A percentile compares a stretch with the other conserved stretches of the same genome.
Conservation (phyloP, 768 basidiomycete species). For the Tulasnella sp. region DNA sequence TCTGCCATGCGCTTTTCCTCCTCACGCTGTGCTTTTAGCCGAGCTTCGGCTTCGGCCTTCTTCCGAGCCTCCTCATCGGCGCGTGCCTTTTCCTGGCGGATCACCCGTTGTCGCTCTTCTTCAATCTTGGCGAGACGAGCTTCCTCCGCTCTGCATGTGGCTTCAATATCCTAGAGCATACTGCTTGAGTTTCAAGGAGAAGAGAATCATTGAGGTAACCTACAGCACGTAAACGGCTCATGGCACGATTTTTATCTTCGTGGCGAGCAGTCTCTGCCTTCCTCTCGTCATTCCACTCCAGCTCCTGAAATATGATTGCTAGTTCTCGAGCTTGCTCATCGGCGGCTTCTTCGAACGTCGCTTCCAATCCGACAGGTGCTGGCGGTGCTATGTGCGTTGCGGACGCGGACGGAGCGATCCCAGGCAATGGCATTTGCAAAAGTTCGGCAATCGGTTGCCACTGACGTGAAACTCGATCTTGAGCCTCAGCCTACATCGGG, state of each 20-base stretch:
- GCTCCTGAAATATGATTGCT: not conserved
- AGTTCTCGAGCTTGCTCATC: conserved; percentile 3
- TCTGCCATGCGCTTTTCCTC: conserved; percentile 44
- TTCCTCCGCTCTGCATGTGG: conserved; percentile 9
- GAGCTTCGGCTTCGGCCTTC: not conserved
- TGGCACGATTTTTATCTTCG: not conserved
- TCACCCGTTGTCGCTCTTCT: not conserved
- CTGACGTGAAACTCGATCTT: not conserved
- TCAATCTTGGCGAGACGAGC: conserved; percentile 1
- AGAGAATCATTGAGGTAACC: not conserved
- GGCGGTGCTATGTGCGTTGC: not conserved
- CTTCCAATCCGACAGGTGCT: not conserved
- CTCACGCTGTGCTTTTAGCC: conserved; percentile 24
- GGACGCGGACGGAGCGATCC: not conserved
- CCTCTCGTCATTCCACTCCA: not conserved
- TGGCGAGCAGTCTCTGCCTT: not conserved
- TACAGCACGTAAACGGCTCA: not conserved
- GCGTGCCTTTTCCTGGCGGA: not conserved
- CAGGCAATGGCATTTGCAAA: not conserved
- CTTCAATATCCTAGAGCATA: not conserved
- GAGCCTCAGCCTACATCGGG: conserved; percentile 1
- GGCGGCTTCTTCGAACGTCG: not conserved
- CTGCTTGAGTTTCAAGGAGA: not conserved
- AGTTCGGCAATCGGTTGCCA: conserved; percentile 11
- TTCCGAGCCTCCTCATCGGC: not conserved